These are phyloP conservation scores for Breynia disticha DNA, from an alignment of 441 rosid genomes.

Conservation along the genomic window DNA sequence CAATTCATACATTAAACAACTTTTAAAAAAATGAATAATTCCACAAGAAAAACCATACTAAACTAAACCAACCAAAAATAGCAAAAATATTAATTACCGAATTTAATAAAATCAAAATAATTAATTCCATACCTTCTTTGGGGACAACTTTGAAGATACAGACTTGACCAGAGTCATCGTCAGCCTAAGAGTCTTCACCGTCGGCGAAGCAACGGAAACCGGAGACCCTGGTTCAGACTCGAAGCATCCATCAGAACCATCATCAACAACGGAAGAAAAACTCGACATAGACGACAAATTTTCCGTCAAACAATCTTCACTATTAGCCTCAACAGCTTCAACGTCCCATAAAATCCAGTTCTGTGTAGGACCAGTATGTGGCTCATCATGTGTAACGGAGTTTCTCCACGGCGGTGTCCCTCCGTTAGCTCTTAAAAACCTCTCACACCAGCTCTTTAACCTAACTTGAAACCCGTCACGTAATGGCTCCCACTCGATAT, in stretches of 20 bases:
- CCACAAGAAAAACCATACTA: no score
- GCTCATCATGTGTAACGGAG: constrained; percentile 81
- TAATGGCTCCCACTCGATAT: constrained; percentile 78
- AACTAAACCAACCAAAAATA: no score
- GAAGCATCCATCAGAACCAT: constrained; percentile 28
- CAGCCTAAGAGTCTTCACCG: constrained; percentile 24
- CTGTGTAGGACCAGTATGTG: constrained; percentile 55
- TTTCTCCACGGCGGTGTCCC: constrained; percentile 94
- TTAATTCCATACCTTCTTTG: constrained; percentile 36
- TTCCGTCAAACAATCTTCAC: constrained; percentile 23
- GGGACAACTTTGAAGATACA: constrained; percentile 28
- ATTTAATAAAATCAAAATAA: background rate
- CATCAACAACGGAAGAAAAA: constrained; percentile 44
- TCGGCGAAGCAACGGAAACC: constrained; percentile 16
- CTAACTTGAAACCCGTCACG: constrained; percentile 53
- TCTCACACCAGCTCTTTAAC: constrained; percentile 58
- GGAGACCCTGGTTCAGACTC: constrained; percentile 45
- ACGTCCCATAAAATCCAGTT: constrained; percentile 74
- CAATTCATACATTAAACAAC: no score
- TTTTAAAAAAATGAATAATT: no score
- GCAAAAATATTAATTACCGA: no score
- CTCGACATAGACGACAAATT: constrained; percentile 44
- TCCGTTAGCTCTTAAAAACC: constrained; percentile 74
- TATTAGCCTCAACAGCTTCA: constrained; percentile 30
- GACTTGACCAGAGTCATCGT: constrained; percentile 35